These are phyloP conservation scores for Mortierella sp. DNA, from an alignment of 371 early-diverging fungal species.

Conservation along the genomic window DNA sequence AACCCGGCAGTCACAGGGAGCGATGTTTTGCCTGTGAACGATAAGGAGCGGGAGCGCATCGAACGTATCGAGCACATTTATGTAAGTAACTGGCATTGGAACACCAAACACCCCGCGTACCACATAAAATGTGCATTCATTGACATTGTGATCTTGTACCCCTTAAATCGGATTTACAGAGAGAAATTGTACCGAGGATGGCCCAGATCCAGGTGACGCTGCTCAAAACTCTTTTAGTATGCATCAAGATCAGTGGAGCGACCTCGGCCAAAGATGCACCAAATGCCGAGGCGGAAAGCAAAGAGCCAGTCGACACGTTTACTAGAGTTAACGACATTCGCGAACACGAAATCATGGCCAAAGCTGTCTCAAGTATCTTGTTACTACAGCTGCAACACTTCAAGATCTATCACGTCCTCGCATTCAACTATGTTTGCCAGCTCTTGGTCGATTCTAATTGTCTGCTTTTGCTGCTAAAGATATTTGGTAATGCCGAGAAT, in stretches of 20 bases:
- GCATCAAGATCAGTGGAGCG: conserved; percentile 49
- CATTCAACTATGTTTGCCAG: conserved; percentile 84
- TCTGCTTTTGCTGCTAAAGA: conserved; percentile 82
- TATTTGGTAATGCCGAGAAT: conserved; percentile 83
- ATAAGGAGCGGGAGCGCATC: conserved; percentile 45
- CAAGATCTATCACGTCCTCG: conserved; percentile 79
- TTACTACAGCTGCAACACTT: conserved; percentile 76
- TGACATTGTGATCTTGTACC: background rate
- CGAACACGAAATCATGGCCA: conserved; percentile 77
- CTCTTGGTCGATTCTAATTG: conserved; percentile 87
- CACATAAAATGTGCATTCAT: background rate
- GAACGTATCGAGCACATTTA: conserved; percentile 53
- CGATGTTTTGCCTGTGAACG: conserved; percentile 24
- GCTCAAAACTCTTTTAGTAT: conserved; percentile 50
- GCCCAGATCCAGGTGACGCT: conserved; percentile 53
- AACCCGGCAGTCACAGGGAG: background rate
- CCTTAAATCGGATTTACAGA: conserved; percentile 3
- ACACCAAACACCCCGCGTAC: background rate
- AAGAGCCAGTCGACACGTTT: conserved; percentile 45
- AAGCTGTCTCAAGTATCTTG: conserved; percentile 80
- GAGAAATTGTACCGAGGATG: conserved; percentile 53
- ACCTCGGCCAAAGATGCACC: conserved; percentile 40
- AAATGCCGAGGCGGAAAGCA: conserved; percentile 32
- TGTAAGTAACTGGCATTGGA: conserved; percentile 15
- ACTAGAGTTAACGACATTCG: conserved; percentile 49